Conservation (phyloP, 495 filamentous ascomycete genomes). For the Penicillium macrosclerotiorum region DNA sequence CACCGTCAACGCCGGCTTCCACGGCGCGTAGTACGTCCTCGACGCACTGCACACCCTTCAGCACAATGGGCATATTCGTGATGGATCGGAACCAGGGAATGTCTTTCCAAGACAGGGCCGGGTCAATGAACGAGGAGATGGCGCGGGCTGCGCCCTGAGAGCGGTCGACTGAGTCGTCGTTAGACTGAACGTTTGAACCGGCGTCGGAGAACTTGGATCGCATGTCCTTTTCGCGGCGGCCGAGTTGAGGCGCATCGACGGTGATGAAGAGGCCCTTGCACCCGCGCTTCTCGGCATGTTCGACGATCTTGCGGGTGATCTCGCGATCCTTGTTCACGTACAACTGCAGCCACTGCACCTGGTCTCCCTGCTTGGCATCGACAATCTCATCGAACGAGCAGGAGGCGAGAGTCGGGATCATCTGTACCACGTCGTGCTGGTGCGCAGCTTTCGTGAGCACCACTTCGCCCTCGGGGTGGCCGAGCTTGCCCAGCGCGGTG, state of each 20-base stretch:
- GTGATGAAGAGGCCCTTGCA: conserved; percentile 98
- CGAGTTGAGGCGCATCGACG: conserved; percentile 94
- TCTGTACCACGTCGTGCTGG: conserved; percentile 86
- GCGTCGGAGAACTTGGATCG: conserved; percentile 85
- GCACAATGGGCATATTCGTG: conserved; percentile 93
- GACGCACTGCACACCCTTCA: conserved; percentile 95
- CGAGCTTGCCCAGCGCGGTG: conserved; percentile 88
- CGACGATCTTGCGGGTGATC: conserved; percentile 85
- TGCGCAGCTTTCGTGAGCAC: conserved; percentile 80
- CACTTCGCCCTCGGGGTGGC: conserved; percentile 85
- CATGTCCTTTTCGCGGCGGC: conserved; percentile 94
- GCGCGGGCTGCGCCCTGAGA: conserved; percentile 88
- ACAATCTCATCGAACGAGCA: conserved; percentile 97
- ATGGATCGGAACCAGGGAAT: conserved; percentile 91
- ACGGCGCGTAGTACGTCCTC: conserved; percentile 89
- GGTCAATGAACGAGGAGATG: conserved; percentile 96
- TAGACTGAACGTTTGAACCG: conserved; percentile 78
- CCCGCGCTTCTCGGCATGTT: conserved; percentile 87
- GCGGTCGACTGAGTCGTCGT: conserved; percentile 67
- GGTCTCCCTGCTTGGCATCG: conserved; percentile 74
- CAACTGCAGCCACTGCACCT: conserved; percentile 95
- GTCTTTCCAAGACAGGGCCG: conserved; percentile 84
- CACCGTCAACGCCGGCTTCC: conserved; percentile 81
- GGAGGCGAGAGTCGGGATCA: conserved; percentile 97
- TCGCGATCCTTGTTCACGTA: conserved; percentile 97